A percentile compares a stretch with the other conserved stretches of the same genome.
These are phyloP conservation scores for Penicillium freii DNA, from an alignment of 2,329 filamentous ascomycete genomes.

Conservation along the genomic window DNA sequence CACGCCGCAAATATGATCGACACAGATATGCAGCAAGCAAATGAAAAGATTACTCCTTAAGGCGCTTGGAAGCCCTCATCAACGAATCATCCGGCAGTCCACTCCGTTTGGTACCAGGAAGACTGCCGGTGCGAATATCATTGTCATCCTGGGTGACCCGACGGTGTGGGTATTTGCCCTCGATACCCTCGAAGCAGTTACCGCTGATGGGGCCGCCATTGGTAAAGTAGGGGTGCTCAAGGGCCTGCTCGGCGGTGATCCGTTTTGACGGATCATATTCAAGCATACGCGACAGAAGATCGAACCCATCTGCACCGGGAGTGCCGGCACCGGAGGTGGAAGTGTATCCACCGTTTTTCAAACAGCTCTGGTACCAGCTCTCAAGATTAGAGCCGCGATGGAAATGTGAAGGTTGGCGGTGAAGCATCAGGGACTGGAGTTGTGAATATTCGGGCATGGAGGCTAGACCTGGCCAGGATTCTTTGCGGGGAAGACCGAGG, in stretches of 20 bases:
- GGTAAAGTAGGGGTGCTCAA: conserved; percentile 88
- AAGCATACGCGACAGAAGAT: conserved; percentile 75
- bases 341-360: conserved; percentile 58
- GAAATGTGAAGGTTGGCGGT: conserved; percentile 48
- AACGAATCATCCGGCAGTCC: conserved; percentile 79
- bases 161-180: conserved; percentile 83
- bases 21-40: neutral
- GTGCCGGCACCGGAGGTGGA: conserved; percentile 52
- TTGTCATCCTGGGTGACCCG: conserved; percentile 93
- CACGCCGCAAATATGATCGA: neutral
- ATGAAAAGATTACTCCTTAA: conserved; percentile 46
- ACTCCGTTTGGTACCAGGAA: conserved; percentile 87
- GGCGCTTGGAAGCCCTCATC: conserved; percentile 55
- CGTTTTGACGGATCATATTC: conserved; percentile 92
- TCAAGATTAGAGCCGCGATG: conserved; percentile 63
- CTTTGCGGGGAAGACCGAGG: conserved; percentile 83
- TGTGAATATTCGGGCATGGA: conserved; percentile 85
- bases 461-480: conserved; percentile 79
- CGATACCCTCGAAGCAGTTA: conserved; percentile 89
- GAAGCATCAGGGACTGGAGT: conserved; percentile 53
- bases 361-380: conserved; percentile 73
- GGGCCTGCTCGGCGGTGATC: conserved; percentile 79
- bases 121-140: conserved; percentile 84
- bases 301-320: conserved; percentile 74
- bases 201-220: conserved; percentile 66